phyloP scores from a whole-genome alignment of 164 flowering plant species.

The Vitis amurensis region DNA sequence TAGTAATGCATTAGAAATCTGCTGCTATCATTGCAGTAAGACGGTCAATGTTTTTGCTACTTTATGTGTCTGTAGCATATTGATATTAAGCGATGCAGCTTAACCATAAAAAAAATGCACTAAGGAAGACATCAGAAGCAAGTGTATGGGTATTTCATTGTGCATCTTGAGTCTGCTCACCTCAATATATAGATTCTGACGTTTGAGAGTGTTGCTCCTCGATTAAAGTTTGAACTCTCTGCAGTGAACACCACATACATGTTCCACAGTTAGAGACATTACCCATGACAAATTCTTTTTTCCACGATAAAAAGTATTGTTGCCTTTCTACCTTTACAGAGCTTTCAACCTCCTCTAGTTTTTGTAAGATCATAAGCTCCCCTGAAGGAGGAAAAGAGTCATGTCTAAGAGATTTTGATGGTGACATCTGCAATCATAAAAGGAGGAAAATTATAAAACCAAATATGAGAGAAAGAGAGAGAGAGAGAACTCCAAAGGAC shows the following conservation, averaged over 20 bases:
- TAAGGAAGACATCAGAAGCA: neutral
- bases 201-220: conserved; percentile 54
- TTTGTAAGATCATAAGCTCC: conserved; percentile 55
- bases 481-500: neutral
- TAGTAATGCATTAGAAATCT: neutral
- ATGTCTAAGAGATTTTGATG: conserved; percentile 39
- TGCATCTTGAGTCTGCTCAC: conserved; percentile 13
- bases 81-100: neutral
- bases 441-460: neutral
- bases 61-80: neutral
- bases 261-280: neutral
- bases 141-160: neutral
- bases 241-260: conserved; percentile 23
- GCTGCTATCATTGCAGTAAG: neutral
- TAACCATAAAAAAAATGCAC: neutral
- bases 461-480: neutral
- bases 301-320: neutral
- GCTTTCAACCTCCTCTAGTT: conserved; percentile 73
- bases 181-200: conserved; percentile 38
- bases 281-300: neutral
- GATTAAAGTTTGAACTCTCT: conserved; percentile 65
- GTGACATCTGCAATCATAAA: conserved; percentile 47
- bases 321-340: conserved; percentile 59
- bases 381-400: conserved; percentile 36
- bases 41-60: neutral